A percentile compares a stretch with the other conserved stretches of the same genome.
Conservation (phyloP, 176 grass and related monocot species). For the Bonia amplexicaulis region DNA sequence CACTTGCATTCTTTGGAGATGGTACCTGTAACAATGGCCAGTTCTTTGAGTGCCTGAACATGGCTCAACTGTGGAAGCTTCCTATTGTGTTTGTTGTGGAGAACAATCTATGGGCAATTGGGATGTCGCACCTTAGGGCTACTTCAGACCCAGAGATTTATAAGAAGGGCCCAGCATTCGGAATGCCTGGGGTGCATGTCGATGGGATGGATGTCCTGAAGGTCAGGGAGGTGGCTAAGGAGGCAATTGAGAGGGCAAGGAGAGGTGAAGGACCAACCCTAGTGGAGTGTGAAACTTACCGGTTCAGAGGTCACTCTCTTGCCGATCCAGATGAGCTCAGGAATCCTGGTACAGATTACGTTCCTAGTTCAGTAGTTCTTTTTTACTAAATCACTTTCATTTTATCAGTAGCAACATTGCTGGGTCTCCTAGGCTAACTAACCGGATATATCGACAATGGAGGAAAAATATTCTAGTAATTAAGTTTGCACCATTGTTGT, state of each 20-base stretch:
- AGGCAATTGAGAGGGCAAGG: conserved; percentile 86
- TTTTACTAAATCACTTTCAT: neutral
- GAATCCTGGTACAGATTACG: conserved; percentile 54
- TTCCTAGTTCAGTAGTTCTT: neutral
- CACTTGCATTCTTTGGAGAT: conserved; percentile 87
- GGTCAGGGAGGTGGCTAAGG: conserved; percentile 86
- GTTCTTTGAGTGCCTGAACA: conserved; percentile 98
- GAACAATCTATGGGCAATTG: conserved; percentile 92
- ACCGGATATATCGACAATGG: neutral
- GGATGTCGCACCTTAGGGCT: conserved; percentile 78
- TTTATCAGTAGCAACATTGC: neutral
- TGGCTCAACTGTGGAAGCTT: conserved; percentile 97
- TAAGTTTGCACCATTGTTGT: neutral
- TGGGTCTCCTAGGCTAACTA: neutral
- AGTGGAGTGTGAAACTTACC: conserved; percentile 85
- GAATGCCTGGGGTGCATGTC: conserved; percentile 87
- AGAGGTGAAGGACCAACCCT: conserved; percentile 94
- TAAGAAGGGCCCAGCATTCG: conserved; percentile 90
- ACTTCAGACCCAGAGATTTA: conserved; percentile 89
- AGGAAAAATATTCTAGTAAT: neutral
- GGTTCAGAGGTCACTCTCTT: conserved; percentile 83
- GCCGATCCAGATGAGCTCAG: conserved; percentile 92
- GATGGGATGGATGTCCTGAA: conserved; percentile 98
- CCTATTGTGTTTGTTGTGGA: conserved; percentile 98
- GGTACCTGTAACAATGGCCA: conserved; percentile 95